Base-by-base conservation (phyloP, 2,329 filamentous ascomycete species). In the Phyllosticta capitalensis region DNA sequence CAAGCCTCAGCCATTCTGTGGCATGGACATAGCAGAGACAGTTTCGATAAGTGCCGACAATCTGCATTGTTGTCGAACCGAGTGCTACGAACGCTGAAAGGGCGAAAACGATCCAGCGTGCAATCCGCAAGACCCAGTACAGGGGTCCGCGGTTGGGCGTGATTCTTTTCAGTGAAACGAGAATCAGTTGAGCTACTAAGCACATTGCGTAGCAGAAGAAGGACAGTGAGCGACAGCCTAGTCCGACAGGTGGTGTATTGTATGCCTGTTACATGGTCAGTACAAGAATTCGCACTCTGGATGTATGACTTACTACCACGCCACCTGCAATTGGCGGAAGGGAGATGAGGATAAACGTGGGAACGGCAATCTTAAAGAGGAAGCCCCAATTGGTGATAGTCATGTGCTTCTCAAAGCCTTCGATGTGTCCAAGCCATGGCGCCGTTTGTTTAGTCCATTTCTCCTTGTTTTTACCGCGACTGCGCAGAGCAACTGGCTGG, bases 1-100 rank as follows among this genome's bases (percentile, higher is more conserved):
- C 19, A 7, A 49, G 24, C 12, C 52, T 56, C 12, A 51, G 45
- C 21, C 54, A 33, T 26, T 56, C 59, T 21, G 21, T 19, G 22
- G 58, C 21, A 24, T 54, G 48, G 9, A 58, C 60, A 30, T 60
- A 59, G 50, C 60, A 62, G 12, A 62, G 55, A 33, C 60, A 62
- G 22, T 60, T 62, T 10, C 53, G 28, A 26, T 56, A 62, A 5
- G 59, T 54, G 5, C 60, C 60, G 19, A 62, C 53, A 7, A 62
- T 52, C 33, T 62, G 60, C 60, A 62, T 62, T n/a, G 56, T 56
- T 5, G 56, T 62, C 2, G 56, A 56, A 10, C 56, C 60, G 12
- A 60, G 50, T 5, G 54, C 54, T 49, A 28, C 28, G 17, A 50
- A 61, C 12, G 21, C 49, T 28, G 12, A 58, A 10, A 22, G 54